Base-by-base conservation (phyloP, 495 filamentous ascomycete species). In the Podospora australis region DNA sequence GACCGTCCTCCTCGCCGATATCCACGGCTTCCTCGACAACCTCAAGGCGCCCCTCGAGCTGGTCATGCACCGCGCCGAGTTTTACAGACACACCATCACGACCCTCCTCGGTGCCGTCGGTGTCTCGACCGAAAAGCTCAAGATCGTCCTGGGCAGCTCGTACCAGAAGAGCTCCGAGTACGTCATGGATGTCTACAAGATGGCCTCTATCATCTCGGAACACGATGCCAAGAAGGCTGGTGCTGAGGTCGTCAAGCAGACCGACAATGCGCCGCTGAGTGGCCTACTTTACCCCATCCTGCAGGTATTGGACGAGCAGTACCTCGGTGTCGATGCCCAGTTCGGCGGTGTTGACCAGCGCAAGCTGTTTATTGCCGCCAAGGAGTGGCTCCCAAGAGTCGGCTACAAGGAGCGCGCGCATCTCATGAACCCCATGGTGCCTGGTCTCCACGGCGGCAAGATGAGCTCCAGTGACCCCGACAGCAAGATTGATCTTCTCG, bases 191-290 rank as follows among this genome's bases (percentile, higher is more conserved):
- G 62, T 87, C n/a, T 84, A 83, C 64, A 77, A 79, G 65, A 52
- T 66, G 38, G 53, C 54, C 22, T 62, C 77, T 0, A 58, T 86
- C 5, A 75, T 77, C 10, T 75, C 75, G 1, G 75, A 80, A 52
- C 75, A 81, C 54, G 87, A 90, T 58, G 82, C 87, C 4, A 84
- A 86, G 62, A 91, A 88, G 66, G 88, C 89, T 0, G 90, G 92
- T 11, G 85, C 87, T 1, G 92, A 98, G 60, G 78, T 98, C 6
- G 90, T 98, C 35, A 98, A 97, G 73, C 88, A 96, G 70, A 77
- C 82, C 10, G 75, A 76, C 17, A 87, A 86, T 54, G 78, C 86
- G 20, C 78, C 85, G 8, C 56, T 98, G 38, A 79, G 76, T 51
- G 90, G 89, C 0, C 74, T 96, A 11, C 74, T 96, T 38, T 98